phyloP scores from a whole-genome alignment of 2,329 filamentous ascomycete species.

The Aspergillus neoniger region DNA sequence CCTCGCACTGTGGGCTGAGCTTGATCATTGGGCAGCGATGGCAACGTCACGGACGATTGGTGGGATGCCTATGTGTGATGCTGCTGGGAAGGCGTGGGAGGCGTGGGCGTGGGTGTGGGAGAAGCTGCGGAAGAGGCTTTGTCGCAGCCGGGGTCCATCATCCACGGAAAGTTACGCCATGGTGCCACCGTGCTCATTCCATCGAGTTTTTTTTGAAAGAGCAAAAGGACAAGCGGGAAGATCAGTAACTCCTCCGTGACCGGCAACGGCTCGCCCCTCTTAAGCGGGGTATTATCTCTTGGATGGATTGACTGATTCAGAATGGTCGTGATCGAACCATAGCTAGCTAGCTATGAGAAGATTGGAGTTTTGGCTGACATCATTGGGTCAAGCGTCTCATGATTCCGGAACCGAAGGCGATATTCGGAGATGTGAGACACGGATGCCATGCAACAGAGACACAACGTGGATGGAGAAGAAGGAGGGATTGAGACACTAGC shows the following conservation, averaged over 20 bases:
- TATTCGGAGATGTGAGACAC: neutral
- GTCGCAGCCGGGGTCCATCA: neutral
- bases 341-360: neutral
- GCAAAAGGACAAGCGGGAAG: neutral
- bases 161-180: neutral
- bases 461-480: neutral
- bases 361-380: neutral
- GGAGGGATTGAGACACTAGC: neutral
- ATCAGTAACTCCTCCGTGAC: neutral
- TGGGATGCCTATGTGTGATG: neutral
- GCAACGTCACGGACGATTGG: neutral
- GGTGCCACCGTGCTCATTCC: neutral
- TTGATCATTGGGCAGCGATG: neutral
- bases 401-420: neutral
- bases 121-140: slow-evolving; percentile 3
- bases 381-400: too few relatives aligned
- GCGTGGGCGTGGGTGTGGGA: neutral
- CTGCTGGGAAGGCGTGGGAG: neutral
- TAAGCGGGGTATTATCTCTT: neutral
- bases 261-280: neutral
- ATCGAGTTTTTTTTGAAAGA: neutral
- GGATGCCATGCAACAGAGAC: neutral
- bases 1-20: neutral
- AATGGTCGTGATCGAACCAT: neutral
- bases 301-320: neutral